phyloP scores from a whole-genome alignment of 169 alveolate genomes.

The Cystoisospora suis region DNA sequence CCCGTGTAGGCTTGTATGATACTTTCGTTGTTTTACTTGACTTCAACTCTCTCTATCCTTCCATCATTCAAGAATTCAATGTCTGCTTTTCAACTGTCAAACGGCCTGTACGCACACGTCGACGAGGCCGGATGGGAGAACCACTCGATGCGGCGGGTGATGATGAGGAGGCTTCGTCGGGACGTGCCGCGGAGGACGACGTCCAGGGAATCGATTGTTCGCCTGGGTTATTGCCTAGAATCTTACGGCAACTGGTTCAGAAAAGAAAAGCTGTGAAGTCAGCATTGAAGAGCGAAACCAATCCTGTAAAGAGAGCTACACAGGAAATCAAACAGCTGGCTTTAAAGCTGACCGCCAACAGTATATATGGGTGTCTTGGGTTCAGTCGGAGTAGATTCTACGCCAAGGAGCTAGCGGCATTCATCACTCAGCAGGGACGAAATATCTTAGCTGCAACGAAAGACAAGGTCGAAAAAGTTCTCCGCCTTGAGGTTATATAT shows the following conservation, averaged over 20 bases:
- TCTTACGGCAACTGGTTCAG: constrained; percentile 81
- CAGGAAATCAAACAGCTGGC: constrained; percentile 95
- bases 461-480: constrained; percentile 89
- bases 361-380: constrained; percentile 99
- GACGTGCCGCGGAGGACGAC: constrained; percentile 41
- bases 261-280: constrained; percentile 87
- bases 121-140: constrained; percentile 70
- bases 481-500: constrained; percentile 93
- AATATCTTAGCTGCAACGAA: constrained; percentile 86
- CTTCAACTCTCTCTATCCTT: constrained; percentile 98
- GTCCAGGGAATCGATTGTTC: constrained; percentile 30
- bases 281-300: constrained; percentile 75
- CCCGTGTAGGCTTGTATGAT: constrained; percentile 96
- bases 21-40: constrained; percentile 94
- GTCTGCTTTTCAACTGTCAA: constrained; percentile 97
- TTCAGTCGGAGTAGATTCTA: constrained; percentile 95
- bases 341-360: constrained; percentile 96
- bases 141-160: constrained; percentile 45
- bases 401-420: constrained; percentile 97
- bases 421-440: constrained; percentile 95
- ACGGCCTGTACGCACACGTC: constrained; percentile 72
- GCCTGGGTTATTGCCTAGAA: constrained; percentile 74
- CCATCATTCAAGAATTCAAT: constrained; percentile 98
- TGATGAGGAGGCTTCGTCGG: background rate
- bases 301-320: constrained; percentile 80